These are phyloP conservation scores for Plantago coronopus DNA, from an alignment of 305 asterid genomes.

Conservation along the genomic window DNA sequence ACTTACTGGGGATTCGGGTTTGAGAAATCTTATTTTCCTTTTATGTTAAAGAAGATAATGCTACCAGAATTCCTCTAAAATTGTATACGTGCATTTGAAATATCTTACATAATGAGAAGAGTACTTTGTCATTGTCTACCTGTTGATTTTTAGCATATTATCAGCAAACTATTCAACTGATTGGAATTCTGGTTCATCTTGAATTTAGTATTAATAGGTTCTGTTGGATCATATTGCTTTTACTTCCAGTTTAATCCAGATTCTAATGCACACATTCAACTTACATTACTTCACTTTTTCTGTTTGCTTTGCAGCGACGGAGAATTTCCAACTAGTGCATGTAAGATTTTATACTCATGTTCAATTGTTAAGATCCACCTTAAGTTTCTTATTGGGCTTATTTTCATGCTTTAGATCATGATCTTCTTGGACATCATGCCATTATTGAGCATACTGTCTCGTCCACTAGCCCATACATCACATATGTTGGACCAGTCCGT, in stretches of 20 bases:
- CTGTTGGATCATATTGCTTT: too few relatives aligned
- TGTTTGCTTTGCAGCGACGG: slow-evolving; percentile 56
- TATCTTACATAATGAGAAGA: too few relatives aligned
- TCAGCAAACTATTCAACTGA: background rate
- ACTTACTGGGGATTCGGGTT: too few relatives aligned
- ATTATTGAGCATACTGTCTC: slow-evolving; percentile 53
- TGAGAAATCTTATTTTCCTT: too few relatives aligned
- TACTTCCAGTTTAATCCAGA: background rate
- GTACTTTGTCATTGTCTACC: too few relatives aligned
- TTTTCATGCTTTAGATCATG: slow-evolving; percentile 46
- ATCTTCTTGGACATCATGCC: slow-evolving; percentile 52
- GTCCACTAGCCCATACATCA: slow-evolving; percentile 61
- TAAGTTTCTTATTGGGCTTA: slow-evolving; percentile 20
- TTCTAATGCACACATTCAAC: slow-evolving; percentile 16
- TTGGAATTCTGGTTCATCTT: background rate
- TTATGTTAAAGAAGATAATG: too few relatives aligned
- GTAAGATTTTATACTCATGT: slow-evolving; percentile 43
- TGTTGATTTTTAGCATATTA: too few relatives aligned
- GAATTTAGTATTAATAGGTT: background rate
- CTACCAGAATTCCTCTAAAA: too few relatives aligned
- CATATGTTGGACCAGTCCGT: slow-evolving; percentile 69
- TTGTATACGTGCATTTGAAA: too few relatives aligned
- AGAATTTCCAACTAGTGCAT: slow-evolving; percentile 53
- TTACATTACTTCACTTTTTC: slow-evolving; percentile 21
- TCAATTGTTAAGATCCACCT: slow-evolving; percentile 15